These are phyloP conservation scores for Cicer cuneatum DNA, from an alignment of 306 rosid genomes.

Conservation along the genomic window DNA sequence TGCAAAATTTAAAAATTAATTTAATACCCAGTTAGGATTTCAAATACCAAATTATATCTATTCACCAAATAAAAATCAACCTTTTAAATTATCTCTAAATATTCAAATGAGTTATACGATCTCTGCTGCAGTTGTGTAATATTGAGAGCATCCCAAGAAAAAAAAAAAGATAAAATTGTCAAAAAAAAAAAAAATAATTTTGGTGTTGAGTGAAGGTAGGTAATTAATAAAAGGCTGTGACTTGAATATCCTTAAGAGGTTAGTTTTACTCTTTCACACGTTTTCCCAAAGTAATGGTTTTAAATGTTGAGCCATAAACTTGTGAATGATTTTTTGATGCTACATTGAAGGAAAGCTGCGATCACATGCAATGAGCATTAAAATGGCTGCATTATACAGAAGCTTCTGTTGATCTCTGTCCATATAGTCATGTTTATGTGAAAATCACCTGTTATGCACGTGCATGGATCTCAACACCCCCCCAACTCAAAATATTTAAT, in stretches of 20 bases:
- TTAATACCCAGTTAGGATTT: no score
- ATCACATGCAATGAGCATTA: conserved; percentile 45
- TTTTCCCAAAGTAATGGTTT: conserved; percentile 42
- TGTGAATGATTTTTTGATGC: conserved; percentile 34
- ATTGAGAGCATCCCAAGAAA: no score
- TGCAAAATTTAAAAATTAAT: no score
- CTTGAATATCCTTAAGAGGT: conserved; percentile 35
- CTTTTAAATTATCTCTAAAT: no score
- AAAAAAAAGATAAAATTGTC: background rate
- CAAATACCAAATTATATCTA: no score
- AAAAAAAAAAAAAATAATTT: background rate
- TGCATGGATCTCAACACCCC: conserved; percentile 31
- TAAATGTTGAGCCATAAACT: conserved; percentile 21
- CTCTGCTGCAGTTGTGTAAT: no score
- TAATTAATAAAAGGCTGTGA: conserved; percentile 21
- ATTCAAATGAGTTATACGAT: no score
- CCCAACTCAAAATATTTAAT: background rate
- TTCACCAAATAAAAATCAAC: no score
- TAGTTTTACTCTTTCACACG: conserved; percentile 43
- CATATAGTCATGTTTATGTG: conserved; percentile 40
- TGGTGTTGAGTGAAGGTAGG: background rate
- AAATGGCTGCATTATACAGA: conserved; percentile 42
- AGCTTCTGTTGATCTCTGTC: conserved; percentile 33
- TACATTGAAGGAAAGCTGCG: conserved; percentile 51
- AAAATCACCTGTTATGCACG: conserved; percentile 42